These are phyloP conservation scores for Ceratocystis variospora DNA, from an alignment of 2,329 filamentous ascomycete species.

Conservation along the genomic window DNA sequence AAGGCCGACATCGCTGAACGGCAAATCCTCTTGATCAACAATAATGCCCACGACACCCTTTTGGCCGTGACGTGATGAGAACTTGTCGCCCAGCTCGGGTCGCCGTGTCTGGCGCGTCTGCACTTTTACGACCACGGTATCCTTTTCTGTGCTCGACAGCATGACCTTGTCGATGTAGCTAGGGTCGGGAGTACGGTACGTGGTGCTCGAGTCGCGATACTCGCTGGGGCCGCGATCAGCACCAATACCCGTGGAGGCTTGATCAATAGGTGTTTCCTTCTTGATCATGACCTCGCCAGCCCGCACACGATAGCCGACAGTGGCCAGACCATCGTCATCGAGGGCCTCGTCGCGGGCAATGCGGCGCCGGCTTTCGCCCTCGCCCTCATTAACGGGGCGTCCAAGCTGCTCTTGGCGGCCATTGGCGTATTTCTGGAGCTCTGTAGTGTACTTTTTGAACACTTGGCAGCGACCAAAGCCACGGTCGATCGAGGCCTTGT, in stretches of 20 bases:
- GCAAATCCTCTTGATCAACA: slow-evolving; percentile 91
- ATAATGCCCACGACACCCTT: slow-evolving; percentile 97
- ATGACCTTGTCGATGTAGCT: slow-evolving; percentile 94
- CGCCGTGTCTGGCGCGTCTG: slow-evolving; percentile 91
- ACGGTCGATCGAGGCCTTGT: slow-evolving; percentile 88
- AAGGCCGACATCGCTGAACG: slow-evolving; percentile 80
- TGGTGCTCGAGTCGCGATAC: slow-evolving; percentile 54
- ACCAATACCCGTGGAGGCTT: slow-evolving; percentile 57
- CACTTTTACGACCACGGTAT: slow-evolving; percentile 79
- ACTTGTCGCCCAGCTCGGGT: slow-evolving; percentile 94
- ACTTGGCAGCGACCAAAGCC: slow-evolving; percentile 96
- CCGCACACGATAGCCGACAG: slow-evolving; percentile 67
- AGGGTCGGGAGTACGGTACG: slow-evolving; percentile 71
- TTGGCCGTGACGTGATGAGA: slow-evolving; percentile 94
- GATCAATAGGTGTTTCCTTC: slow-evolving; percentile 73
- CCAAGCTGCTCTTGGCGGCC: slow-evolving; percentile 54
- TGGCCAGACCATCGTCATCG: slow-evolving; percentile 75
- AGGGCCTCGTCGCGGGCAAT: slow-evolving; percentile 59
- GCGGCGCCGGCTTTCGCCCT: slow-evolving; percentile 46
- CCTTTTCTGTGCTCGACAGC: slow-evolving; percentile 76
- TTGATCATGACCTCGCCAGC: slow-evolving; percentile 78
- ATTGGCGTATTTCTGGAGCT: slow-evolving; percentile 80
- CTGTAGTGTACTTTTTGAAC: slow-evolving; percentile 84
- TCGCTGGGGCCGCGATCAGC: slow-evolving; percentile 49
- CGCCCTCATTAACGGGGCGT: slow-evolving; percentile 40